These are phyloP conservation scores for Hordeum marinum DNA, from an alignment of 176 grass and related monocot genomes.

Conservation along the genomic window DNA sequence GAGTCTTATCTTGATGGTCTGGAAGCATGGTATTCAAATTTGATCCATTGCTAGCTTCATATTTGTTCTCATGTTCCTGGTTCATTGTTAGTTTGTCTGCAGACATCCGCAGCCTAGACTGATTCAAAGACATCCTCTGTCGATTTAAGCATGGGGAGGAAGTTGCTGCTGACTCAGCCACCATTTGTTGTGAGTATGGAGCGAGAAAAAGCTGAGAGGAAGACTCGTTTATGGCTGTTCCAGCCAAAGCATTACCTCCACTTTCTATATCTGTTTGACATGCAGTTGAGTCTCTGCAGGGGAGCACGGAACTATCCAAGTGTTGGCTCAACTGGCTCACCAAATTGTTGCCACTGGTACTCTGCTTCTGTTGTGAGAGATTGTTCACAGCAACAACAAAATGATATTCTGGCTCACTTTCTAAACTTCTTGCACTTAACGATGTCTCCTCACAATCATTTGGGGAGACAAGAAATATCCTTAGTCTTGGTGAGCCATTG, in stretches of 20 bases:
- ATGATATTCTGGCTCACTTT: slow-evolving; percentile 54
- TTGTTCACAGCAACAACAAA: slow-evolving; percentile 93
- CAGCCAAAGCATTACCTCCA: slow-evolving; percentile 18
- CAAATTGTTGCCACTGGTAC: slow-evolving; percentile 65
- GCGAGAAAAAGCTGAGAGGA: slow-evolving; percentile 47
- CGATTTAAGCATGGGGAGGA: slow-evolving; percentile 34
- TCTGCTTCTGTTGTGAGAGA: slow-evolving; percentile 47
- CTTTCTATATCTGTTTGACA: slow-evolving; percentile 27
- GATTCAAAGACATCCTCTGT: slow-evolving; percentile 27
- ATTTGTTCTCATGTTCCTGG: slow-evolving; percentile 29
- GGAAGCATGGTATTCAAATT: slow-evolving; percentile 16
- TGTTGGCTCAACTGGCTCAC: slow-evolving; percentile 40
- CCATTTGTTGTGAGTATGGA: slow-evolving; percentile 11
- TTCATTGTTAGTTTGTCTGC: slow-evolving; percentile 28
- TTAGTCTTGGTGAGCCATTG: slow-evolving; percentile 48
- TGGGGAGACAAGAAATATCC: slow-evolving; percentile 80
- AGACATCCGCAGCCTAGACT: slow-evolving; percentile 30
- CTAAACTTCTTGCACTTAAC: slow-evolving; percentile 40
- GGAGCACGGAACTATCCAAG: slow-evolving; percentile 31
- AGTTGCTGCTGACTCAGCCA: slow-evolving; percentile 31
- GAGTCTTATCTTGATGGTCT: slow-evolving; percentile 28
- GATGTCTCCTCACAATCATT: slow-evolving; percentile 51
- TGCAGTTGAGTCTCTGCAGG: slow-evolving; percentile 30
- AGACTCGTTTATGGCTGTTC: slow-evolving; percentile 7
- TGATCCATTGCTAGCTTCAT: slow-evolving; percentile 25